Percentiles rank a stretch among this genome's conserved stretches.
These are phyloP conservation scores for Puccinia brachypodii DNA, from an alignment of 1,284 basidiomycete genomes.

Conservation along the genomic window DNA sequence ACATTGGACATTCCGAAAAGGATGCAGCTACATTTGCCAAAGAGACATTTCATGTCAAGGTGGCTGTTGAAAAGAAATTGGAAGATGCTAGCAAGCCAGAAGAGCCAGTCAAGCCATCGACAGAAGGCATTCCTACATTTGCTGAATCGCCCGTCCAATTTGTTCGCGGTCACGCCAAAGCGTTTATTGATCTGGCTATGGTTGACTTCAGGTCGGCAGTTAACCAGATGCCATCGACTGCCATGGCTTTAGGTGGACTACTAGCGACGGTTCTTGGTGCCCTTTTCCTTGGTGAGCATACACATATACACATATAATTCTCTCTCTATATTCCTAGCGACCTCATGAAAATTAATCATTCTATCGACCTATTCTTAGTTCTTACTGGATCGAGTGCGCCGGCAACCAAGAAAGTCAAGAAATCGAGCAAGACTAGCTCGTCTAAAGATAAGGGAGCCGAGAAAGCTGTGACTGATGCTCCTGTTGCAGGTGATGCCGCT, in stretches of 20 bases:
- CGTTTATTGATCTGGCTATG: slow-evolving; percentile 72
- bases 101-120: slow-evolving; percentile 64
- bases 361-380: slow-evolving; percentile 9
- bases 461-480: slow-evolving; percentile 35
- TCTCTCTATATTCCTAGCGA: neutral
- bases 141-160: slow-evolving; percentile 70
- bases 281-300: slow-evolving; percentile 36
- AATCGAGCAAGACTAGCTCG: slow-evolving; percentile 49
- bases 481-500: slow-evolving; percentile 33
- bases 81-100: slow-evolving; percentile 59
- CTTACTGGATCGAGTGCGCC: slow-evolving; percentile 49
- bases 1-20: slow-evolving; percentile 79
- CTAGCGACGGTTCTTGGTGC: slow-evolving; percentile 72
- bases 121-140: slow-evolving; percentile 53
- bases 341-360: neutral
- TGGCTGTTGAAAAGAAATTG: slow-evolving; percentile 58
- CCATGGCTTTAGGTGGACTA: slow-evolving; percentile 70
- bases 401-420: slow-evolving; percentile 48
- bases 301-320: neutral
- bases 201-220: slow-evolving; percentile 72
- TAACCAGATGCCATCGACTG: slow-evolving; percentile 79
- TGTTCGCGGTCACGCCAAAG: slow-evolving; percentile 71
- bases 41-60: slow-evolving; percentile 83
- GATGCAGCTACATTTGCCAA: slow-evolving; percentile 77
- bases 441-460: slow-evolving; percentile 34